These are phyloP conservation scores for Colletotrichum tofieldiae DNA, from an alignment of 2,329 filamentous ascomycete species.

Conservation along the genomic window DNA sequence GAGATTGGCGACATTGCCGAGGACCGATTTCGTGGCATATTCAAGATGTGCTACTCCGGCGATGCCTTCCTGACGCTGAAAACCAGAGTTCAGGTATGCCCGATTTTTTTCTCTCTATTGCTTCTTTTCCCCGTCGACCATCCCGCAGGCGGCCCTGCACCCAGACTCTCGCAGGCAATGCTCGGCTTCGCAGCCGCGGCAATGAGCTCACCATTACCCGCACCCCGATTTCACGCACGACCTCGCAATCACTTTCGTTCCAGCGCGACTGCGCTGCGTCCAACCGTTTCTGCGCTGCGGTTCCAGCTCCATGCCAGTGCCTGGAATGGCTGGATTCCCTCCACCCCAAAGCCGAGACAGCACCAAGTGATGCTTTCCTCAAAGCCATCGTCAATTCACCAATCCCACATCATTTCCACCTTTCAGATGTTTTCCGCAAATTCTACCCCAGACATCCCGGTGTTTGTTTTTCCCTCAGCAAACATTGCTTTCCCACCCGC, in stretches of 20 bases:
- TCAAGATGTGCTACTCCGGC: slow-evolving; percentile 98
- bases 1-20: slow-evolving; percentile 98
- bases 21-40: slow-evolving; percentile 96
- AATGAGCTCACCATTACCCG: slow-evolving; percentile 18
- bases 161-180: slow-evolving; percentile 13
- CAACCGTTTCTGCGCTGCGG: background rate
- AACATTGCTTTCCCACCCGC: slow-evolving; percentile 33
- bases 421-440: background rate
- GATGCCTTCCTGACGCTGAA: slow-evolving; percentile 96
- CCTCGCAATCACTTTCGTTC: slow-evolving; percentile 15
- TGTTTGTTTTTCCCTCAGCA: slow-evolving; percentile 41
- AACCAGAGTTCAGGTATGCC: slow-evolving; percentile 87
- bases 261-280: background rate
- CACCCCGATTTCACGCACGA: slow-evolving; percentile 9
- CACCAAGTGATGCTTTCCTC: slow-evolving; percentile 11
- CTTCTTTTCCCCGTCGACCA: slow-evolving; percentile 11
- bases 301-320: slow-evolving; percentile 22
- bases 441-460: slow-evolving; percentile 23
- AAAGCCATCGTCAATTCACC: slow-evolving; percentile 18
- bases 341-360: slow-evolving; percentile 26
- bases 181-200: slow-evolving; percentile 20
- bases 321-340: slow-evolving; percentile 24
- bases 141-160: slow-evolving; percentile 17
- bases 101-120: slow-evolving; percentile 40
- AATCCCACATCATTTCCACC: slow-evolving; percentile 9